A percentile compares a stretch with the other conserved stretches of the same genome.
Evolutionary conservation across 768 basidiomycete species (phyloP).

Genomic region (Psilocybe subaeruginosa): DNA sequence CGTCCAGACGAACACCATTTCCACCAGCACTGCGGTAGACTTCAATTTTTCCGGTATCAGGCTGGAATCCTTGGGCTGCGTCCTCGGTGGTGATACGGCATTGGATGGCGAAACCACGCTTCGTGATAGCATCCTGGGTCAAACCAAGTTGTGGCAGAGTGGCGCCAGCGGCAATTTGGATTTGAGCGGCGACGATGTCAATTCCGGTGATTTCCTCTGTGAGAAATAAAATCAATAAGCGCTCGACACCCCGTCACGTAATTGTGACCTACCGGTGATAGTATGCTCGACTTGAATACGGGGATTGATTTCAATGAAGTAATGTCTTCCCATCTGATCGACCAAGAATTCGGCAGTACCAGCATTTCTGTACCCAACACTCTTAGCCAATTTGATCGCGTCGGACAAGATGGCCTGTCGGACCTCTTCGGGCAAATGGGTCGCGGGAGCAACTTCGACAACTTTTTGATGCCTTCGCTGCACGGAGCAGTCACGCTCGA

Average conservation of each 20-base stretch:
- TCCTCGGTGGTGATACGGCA: slow-evolving; percentile 99
- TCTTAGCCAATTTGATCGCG: slow-evolving; percentile 93
- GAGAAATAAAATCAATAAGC: slow-evolving; percentile 1
- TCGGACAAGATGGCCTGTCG: slow-evolving; percentile 86
- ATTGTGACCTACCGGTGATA: slow-evolving; percentile 75
- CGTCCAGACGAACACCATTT: slow-evolving; percentile 96
- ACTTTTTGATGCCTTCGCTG: slow-evolving; percentile 99
- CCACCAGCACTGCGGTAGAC: slow-evolving; percentile 99
- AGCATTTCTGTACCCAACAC: slow-evolving; percentile 94
- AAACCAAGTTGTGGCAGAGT: slow-evolving; percentile 94
- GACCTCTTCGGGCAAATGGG: slow-evolving; percentile 88
- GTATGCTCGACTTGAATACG: slow-evolving; percentile 99
- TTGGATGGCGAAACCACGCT: slow-evolving; percentile 97
- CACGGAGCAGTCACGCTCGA: slow-evolving; percentile 99
- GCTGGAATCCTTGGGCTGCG: slow-evolving; percentile 89
- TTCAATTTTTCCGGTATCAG: slow-evolving; percentile 99
- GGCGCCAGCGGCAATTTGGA: slow-evolving; percentile 99
- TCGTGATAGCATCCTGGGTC: slow-evolving; percentile 93
- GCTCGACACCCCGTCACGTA: not conserved
- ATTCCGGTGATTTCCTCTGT: slow-evolving; percentile 99
- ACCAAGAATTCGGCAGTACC: slow-evolving; percentile 99
- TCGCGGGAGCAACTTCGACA: slow-evolving; percentile 97
- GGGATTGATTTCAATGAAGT: slow-evolving; percentile 99
- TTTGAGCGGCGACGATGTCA: slow-evolving; percentile 98
- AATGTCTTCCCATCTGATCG: slow-evolving; percentile 94